These are phyloP conservation scores for Sporormia fimetaria DNA, from an alignment of 495 filamentous ascomycete genomes.

Conservation along the genomic window DNA sequence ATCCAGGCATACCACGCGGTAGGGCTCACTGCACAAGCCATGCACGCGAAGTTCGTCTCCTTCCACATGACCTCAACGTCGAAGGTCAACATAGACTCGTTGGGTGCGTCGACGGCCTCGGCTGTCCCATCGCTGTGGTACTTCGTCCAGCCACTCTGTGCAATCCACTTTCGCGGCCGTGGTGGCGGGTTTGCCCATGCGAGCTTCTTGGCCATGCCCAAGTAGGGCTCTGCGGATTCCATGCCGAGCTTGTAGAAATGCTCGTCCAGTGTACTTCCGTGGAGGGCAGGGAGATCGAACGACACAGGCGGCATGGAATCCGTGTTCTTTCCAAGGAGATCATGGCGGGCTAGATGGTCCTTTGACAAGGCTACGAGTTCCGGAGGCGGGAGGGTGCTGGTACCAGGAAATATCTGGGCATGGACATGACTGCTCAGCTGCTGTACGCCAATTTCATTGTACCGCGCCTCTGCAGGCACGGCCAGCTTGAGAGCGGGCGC, in stretches of 20 bases:
- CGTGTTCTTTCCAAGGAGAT: conserved; percentile 80
- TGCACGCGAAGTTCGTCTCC: conserved; percentile 77
- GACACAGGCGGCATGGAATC: conserved; percentile 62
- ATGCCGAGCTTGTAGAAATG: conserved; percentile 87
- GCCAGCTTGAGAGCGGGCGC: conserved; percentile 1
- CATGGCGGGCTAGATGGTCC: conserved; percentile 75
- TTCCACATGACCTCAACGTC: conserved; percentile 98
- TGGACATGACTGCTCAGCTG: conserved; percentile 75
- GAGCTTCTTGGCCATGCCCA: conserved; percentile 63
- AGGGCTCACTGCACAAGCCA: conserved; percentile 85
- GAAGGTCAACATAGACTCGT: conserved; percentile 76
- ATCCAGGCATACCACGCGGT: conserved; percentile 95
- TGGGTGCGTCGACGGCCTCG: conserved; percentile 61
- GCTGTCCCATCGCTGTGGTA: conserved; percentile 63
- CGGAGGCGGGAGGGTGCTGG: conserved; percentile 45
- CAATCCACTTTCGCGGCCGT: conserved; percentile 73
- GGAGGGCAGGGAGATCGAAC: conserved; percentile 73
- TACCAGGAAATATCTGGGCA: conserved; percentile 65
- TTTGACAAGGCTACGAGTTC: conserved; percentile 67
- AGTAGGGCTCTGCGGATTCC: conserved; percentile 81
- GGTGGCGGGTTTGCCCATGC: conserved; percentile 51
- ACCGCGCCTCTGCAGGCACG: conserved; percentile 54
- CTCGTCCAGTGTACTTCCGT: conserved; percentile 76
- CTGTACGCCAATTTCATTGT: conserved; percentile 90
- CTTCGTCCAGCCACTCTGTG: conserved; percentile 82